phyloP scores from a whole-genome alignment of 495 filamentous ascomycete genomes.

The Staphylotrichum longicolle region DNA sequence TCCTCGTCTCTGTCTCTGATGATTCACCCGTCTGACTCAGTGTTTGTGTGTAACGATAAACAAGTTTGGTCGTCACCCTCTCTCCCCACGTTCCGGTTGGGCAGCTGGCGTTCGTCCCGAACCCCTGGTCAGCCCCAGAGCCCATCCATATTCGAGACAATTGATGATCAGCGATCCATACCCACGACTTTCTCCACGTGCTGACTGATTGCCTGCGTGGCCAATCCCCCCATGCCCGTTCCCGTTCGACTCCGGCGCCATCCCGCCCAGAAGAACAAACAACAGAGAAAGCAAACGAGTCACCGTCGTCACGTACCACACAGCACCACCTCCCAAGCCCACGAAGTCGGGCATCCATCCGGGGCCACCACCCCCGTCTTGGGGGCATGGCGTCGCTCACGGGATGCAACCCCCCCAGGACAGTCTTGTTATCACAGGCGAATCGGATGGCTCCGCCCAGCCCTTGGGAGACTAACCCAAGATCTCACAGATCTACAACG shows the following conservation, averaged over 20 bases:
- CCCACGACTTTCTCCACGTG: constrained; percentile 12
- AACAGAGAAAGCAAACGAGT: neutral
- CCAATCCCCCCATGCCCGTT: neutral
- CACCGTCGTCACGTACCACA: neutral
- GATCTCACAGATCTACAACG: constrained; percentile 20
- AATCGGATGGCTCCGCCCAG: constrained; percentile 16
- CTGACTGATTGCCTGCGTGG: neutral
- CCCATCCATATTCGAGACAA: neutral
- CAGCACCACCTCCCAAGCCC: neutral
- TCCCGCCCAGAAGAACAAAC: too few species aligned
- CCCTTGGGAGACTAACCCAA: constrained; percentile 17
- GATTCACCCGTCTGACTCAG: constrained; percentile 7
- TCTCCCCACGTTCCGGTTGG: neutral
- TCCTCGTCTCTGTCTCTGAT: neutral
- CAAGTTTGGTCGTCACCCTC: constrained; percentile 2
- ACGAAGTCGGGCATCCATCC: neutral
- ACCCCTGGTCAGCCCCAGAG: neutral
- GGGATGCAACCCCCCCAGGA: constrained; percentile 9
- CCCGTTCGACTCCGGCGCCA: too few species aligned
- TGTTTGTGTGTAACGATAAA: neutral
- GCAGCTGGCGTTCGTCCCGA: neutral
- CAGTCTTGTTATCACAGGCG: constrained; percentile 8
- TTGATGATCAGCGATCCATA: neutral
- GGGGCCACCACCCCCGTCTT: neutral
- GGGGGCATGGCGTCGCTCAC: neutral